Evolutionary conservation across 495 filamentous ascomycete species (phyloP), one percentile per base, ranked within the genome.

Genomic region (Massariosphaeria phaeospora): DNA sequence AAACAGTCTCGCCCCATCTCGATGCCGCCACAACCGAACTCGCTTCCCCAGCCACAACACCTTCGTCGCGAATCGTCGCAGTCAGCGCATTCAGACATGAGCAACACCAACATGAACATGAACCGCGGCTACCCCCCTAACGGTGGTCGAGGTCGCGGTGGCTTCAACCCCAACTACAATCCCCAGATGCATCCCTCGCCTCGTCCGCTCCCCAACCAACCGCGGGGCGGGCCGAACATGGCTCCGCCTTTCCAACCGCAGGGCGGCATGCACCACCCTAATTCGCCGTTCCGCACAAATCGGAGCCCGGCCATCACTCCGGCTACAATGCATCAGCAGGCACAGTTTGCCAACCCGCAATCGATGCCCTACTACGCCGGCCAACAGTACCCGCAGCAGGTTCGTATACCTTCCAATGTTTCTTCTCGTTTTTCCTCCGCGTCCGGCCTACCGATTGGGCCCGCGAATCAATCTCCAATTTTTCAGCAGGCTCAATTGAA

Each of bases 51-150:
- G 63, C 71, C 79, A 29, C 79, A 77, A 62, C 90, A 96, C 66
- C 74, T 86, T 46, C 84, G 90, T 43, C 83, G 87, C 61, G 85
- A 90, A 64, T 95, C 89, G 15, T 84, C 87, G 3, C 84, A 88
- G 67, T 89, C 86, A 11, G 76, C 81, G 40, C 85, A 89, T 65
- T 84, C 82, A 69, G 88, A 94, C 46, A 80, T 84, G 73, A 78
- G 78, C 67, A 83, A 81, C 67, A 72, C 75, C 59, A 79, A 67
- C 65, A 79, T 69, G 76, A 59, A 42, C 38, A 56, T 54, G 44
- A 64, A 64, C 36, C 53, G 68, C 2, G 53, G 61, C 20, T 69
- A 55, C 48, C 30, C 34, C 4, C 55, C 59, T 71, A 82, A 73
- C 24, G 77, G 76, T 31, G 80, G 85, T 48, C 84, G 86, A 62